Evolutionary conservation across 768 basidiomycete genomes (phyloP).

Genomic region (Lactarius hatsudake): DNA sequence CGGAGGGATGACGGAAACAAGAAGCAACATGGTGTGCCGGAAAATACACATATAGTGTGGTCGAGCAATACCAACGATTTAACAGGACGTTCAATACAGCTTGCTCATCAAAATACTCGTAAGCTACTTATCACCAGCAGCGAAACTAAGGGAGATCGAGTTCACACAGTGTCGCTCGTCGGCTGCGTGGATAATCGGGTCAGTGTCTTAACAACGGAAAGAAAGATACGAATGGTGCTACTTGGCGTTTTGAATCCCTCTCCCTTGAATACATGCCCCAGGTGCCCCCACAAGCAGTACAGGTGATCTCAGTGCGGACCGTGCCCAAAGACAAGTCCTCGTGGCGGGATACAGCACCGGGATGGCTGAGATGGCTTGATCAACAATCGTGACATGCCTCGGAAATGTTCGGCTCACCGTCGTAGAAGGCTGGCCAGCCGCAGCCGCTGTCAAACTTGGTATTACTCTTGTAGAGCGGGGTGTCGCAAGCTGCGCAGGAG

Average conservation of each 20-base stretch:
- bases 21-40: no score
- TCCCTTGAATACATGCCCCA: slow-evolving; percentile 95
- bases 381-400: neutral
- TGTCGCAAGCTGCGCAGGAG: slow-evolving; percentile 72
- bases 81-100: neutral
- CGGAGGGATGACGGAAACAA: no score
- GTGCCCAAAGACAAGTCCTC: slow-evolving; percentile 67
- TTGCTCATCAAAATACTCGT: neutral
- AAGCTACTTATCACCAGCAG: slow-evolving; percentile 39
- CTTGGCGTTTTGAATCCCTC: slow-evolving; percentile 81
- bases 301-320: slow-evolving; percentile 81
- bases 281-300: slow-evolving; percentile 90
- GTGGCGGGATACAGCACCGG: slow-evolving; percentile 80
- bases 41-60: no score
- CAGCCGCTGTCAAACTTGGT: slow-evolving; percentile 94
- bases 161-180: slow-evolving; percentile 91
- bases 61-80: no score
- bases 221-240: slow-evolving; percentile 28
- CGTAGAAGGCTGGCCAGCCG: slow-evolving; percentile 98
- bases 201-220: neutral
- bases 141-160: slow-evolving; percentile 80
- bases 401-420: slow-evolving; percentile 49
- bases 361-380: slow-evolving; percentile 53
- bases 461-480: slow-evolving; percentile 81
- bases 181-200: slow-evolving; percentile 38